These are phyloP conservation scores for Drechslerella dactyloides DNA, from an alignment of 2,329 filamentous ascomycete genomes.

Conservation along the genomic window DNA sequence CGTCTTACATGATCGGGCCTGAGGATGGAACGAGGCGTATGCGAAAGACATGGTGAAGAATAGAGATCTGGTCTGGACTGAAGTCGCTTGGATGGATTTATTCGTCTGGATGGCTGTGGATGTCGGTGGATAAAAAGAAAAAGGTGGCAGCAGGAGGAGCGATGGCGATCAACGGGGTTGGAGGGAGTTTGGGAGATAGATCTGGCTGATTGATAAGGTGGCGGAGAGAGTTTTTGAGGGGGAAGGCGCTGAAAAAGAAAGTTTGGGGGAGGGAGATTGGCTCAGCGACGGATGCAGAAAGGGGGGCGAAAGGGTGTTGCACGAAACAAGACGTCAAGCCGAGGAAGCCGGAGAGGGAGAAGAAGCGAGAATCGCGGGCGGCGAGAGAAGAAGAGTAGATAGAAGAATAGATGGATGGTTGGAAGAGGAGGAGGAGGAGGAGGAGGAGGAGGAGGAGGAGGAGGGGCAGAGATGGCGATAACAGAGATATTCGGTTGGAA, in stretches of 20 bases:
- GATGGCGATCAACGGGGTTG: conserved; percentile 19
- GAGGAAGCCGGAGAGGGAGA: conserved; percentile 28
- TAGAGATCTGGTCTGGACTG: background rate
- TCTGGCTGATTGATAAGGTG: conserved; percentile 40
- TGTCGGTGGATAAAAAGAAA: conserved; percentile 19
- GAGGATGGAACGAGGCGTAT: conserved; percentile 53
- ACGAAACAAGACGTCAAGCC: conserved; percentile 51
- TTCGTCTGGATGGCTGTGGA: conserved; percentile 7
- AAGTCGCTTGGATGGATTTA: conserved; percentile 16
- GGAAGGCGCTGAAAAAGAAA: conserved; percentile 55
- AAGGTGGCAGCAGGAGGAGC: conserved; percentile 7
- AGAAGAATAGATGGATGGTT: conserved; percentile 51
- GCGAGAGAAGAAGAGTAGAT: conserved; percentile 52
- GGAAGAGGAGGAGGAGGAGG: conserved; percentile 52
- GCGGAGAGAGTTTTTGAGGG: conserved; percentile 48
- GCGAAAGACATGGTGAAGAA: conserved; percentile 53
- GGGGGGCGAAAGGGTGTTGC: conserved; percentile 28
- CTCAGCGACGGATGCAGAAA: conserved; percentile 49
- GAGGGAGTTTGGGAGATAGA: conserved; percentile 43
- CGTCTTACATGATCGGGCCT: conserved; percentile 50
- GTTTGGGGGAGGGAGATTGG: conserved; percentile 41
- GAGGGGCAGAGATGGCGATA: conserved; percentile 32
- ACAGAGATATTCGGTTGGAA: conserved; percentile 48
- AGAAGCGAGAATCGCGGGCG: no score
- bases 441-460: conserved; percentile 21